Conservation (phyloP, 352 stramenopile genomes). For the Phytophthora pluvialis region DNA sequence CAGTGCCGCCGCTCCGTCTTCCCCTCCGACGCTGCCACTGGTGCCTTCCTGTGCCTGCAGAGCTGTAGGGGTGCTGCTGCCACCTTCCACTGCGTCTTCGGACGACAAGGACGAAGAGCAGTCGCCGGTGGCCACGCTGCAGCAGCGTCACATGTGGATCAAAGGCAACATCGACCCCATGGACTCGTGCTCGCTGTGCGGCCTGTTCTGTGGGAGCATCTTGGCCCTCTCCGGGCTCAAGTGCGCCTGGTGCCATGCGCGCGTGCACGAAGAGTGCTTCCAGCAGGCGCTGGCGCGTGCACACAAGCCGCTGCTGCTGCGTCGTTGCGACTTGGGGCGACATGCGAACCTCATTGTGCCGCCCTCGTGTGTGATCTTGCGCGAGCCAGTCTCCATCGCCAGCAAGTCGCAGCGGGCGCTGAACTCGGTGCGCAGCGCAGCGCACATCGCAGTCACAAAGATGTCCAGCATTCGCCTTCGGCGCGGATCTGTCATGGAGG, state of each 20-base stretch:
- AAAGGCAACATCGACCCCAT: constrained; percentile 88
- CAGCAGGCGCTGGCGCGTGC: constrained; percentile 39
- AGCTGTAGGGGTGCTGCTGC: constrained; percentile 26
- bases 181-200: constrained; percentile 81
- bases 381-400: constrained; percentile 34
- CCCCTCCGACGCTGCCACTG: neutral
- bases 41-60: constrained; percentile 28
- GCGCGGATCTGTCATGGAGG: constrained; percentile 31
- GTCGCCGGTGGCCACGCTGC: constrained; percentile 16
- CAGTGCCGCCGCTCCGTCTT: neutral
- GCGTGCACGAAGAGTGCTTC: constrained; percentile 85
- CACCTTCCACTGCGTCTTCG: constrained; percentile 22
- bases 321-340: constrained; percentile 73
- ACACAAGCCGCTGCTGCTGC: constrained; percentile 44
- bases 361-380: constrained; percentile 63
- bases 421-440: constrained; percentile 69
- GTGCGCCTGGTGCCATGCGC: constrained; percentile 83
- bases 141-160: constrained; percentile 71
- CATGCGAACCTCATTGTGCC: constrained; percentile 74
- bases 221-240: constrained; percentile 82
- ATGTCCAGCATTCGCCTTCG: constrained; percentile 77
- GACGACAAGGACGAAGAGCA: constrained; percentile 16
- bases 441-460: constrained; percentile 70
- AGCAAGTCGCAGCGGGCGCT: constrained; percentile 73
- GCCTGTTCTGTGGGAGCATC: constrained; percentile 82